Conservation (phyloP, 306 rosid genomes). For the Canavalia gladiata region DNA sequence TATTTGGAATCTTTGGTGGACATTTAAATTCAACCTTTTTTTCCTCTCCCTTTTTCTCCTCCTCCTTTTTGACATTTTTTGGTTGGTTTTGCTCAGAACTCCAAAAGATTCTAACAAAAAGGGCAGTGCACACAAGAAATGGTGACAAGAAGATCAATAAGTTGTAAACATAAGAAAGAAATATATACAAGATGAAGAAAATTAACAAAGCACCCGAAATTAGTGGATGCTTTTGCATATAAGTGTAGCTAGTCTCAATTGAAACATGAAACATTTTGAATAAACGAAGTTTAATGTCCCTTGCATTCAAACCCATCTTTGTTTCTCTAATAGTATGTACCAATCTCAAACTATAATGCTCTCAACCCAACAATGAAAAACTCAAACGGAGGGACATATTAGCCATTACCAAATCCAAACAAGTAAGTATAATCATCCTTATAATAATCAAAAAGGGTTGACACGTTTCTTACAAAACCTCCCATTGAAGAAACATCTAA, state of each 20-base stretch:
- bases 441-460: constrained; percentile 35
- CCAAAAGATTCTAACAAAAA: constrained; percentile 71
- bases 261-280: constrained; percentile 58
- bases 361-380: constrained; percentile 32
- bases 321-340: constrained; percentile 27
- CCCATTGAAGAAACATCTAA: constrained; percentile 36
- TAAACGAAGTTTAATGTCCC: constrained; percentile 53
- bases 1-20: neutral
- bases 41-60: constrained; percentile 25
- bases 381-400: constrained; percentile 15
- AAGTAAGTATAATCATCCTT: constrained; percentile 37
- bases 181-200: constrained; percentile 60
- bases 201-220: constrained; percentile 54
- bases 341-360: constrained; percentile 29
- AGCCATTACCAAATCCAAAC: constrained; percentile 41
- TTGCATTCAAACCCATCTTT: constrained; percentile 76
- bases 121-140: constrained; percentile 58
- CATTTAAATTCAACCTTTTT: constrained; percentile 31
- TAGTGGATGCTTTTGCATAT: constrained; percentile 62
- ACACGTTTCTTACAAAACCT: constrained; percentile 24
- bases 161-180: constrained; percentile 56
- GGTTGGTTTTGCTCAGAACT: constrained; percentile 67
- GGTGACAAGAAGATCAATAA: constrained; percentile 71
- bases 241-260: constrained; percentile 45
- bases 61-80: constrained; percentile 38